Evolutionary conservation across 2,329 filamentous ascomycete species (phyloP).

Genomic region (Cytospora piceae): DNA sequence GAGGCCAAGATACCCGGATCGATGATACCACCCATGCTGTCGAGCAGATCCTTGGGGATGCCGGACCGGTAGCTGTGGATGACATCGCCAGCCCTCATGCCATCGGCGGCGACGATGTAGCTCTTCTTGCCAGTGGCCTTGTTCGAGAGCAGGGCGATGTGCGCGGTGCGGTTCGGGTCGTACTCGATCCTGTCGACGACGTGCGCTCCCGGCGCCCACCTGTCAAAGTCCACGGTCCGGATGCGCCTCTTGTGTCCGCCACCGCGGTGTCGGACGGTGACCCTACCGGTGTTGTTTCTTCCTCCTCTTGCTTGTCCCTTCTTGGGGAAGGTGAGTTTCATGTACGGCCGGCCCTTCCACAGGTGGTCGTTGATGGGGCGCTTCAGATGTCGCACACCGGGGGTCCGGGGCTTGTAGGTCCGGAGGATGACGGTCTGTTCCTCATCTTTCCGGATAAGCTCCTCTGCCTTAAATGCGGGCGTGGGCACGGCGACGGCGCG

Average conservation of each 20-base stretch:
- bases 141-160: slow-evolving; percentile 85
- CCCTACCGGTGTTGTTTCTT: slow-evolving; percentile 81
- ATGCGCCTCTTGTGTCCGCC: slow-evolving; percentile 92
- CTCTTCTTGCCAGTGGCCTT: slow-evolving; percentile 74
- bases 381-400: slow-evolving; percentile 87
- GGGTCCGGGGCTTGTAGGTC: slow-evolving; percentile 92
- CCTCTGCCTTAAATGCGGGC: slow-evolving; percentile 12
- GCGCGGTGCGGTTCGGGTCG: slow-evolving; percentile 89
- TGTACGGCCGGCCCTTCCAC: slow-evolving; percentile 87
- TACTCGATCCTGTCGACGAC: slow-evolving; percentile 93
- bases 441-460: slow-evolving; percentile 32
- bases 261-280: slow-evolving; percentile 90
- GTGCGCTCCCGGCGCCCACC: slow-evolving; percentile 79
- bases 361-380: slow-evolving; percentile 95
- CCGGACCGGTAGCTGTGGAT: slow-evolving; percentile 91
- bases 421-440: slow-evolving; percentile 60
- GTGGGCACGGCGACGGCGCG: slow-evolving; percentile 9
- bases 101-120: slow-evolving; percentile 95
- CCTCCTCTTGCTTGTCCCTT: slow-evolving; percentile 93
- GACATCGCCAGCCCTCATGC: slow-evolving; percentile 86
- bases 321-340: slow-evolving; percentile 85
- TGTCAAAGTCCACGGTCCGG: slow-evolving; percentile 85
- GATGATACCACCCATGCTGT: slow-evolving; percentile 88
- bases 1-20: slow-evolving; percentile 96
- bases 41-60: slow-evolving; percentile 83